These are phyloP conservation scores for Cardamine chenopodiifolia DNA, from an alignment of 345 rosid genomes.

Conservation along the genomic window DNA sequence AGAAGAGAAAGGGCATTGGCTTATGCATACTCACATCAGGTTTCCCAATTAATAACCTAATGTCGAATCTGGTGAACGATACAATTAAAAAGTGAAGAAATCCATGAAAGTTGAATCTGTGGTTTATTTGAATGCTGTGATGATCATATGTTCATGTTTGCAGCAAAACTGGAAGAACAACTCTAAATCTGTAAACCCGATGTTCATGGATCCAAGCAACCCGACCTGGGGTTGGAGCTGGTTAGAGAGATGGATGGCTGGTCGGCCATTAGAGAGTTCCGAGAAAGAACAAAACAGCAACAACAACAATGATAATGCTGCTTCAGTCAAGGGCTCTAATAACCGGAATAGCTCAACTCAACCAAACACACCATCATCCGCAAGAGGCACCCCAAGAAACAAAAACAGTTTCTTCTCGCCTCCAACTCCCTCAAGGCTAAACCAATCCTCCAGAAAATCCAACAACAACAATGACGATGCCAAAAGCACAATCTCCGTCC, in stretches of 20 bases:
- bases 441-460: slow-evolving; percentile 57
- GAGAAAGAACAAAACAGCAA: slow-evolving; percentile 60
- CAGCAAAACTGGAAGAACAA: slow-evolving; percentile 90
- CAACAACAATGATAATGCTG: slow-evolving; percentile 43
- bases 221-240: slow-evolving; percentile 99
- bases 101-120: not conserved
- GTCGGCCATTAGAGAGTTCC: slow-evolving; percentile 71
- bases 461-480: slow-evolving; percentile 72
- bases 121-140: not conserved
- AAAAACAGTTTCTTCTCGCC: slow-evolving; percentile 55
- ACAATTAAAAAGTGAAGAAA: not conserved
- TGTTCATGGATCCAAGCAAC: slow-evolving; percentile 84
- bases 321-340: slow-evolving; percentile 53
- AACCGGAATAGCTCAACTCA: slow-evolving; percentile 60
- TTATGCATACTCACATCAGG: slow-evolving; percentile 94
- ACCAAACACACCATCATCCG: slow-evolving; percentile 57
- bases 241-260: slow-evolving; percentile 98
- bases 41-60: slow-evolving; percentile 21
- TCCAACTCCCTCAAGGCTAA: slow-evolving; percentile 62
- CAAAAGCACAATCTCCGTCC: slow-evolving; percentile 67
- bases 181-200: slow-evolving; percentile 57
- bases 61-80: not conserved
- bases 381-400: slow-evolving; percentile 59
- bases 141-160: slow-evolving; percentile 7
- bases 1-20: slow-evolving; percentile 93